Percentiles rank a stretch among this genome's conserved stretches.
These are phyloP conservation scores for Ogataea methanolica DNA, from an alignment of 805 yeast genomes.

Conservation along the genomic window DNA sequence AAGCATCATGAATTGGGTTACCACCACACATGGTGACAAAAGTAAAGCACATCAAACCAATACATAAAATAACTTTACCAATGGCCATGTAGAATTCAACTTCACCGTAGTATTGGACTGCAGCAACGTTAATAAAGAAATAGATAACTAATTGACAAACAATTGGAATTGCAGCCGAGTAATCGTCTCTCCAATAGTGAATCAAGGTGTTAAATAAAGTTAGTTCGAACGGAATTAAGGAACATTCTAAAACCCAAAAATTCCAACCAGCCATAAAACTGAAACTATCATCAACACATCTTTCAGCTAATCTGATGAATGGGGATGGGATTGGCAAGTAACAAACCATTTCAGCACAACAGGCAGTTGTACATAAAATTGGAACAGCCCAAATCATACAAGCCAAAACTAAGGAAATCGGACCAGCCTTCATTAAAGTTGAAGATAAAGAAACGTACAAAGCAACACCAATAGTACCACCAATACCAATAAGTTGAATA, in stretches of 20 bases:
- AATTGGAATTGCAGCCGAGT: slow-evolving; percentile 41
- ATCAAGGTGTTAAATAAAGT: slow-evolving; percentile 42
- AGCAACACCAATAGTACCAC: slow-evolving; percentile 47
- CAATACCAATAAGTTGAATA: slow-evolving; percentile 44
- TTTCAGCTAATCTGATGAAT: slow-evolving; percentile 40
- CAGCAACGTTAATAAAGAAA: slow-evolving; percentile 38
- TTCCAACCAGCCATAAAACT: slow-evolving; percentile 48
- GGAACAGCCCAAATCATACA: slow-evolving; percentile 40
- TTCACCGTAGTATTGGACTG: slow-evolving; percentile 44
- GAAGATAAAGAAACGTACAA: slow-evolving; percentile 40
- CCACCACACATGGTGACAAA: slow-evolving; percentile 50
- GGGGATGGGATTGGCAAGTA: slow-evolving; percentile 46
- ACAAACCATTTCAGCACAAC: slow-evolving; percentile 44
- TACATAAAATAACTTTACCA: slow-evolving; percentile 38
- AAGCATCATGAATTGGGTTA: slow-evolving; percentile 39
- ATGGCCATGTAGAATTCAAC: slow-evolving; percentile 43
- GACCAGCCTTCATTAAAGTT: slow-evolving; percentile 37
- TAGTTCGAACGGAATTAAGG: slow-evolving; percentile 46
- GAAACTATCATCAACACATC: slow-evolving; percentile 42
- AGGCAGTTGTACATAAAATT: slow-evolving; percentile 36
- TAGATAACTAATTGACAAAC: slow-evolving; percentile 38
- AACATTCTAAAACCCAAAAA: slow-evolving; percentile 43
- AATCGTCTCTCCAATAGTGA: slow-evolving; percentile 45
- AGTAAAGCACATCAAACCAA: slow-evolving; percentile 40
- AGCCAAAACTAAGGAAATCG: slow-evolving; percentile 36